These are phyloP conservation scores for Protomyces inouyei DNA, from an alignment of 1,139 yeast genomes.

Conservation along the genomic window DNA sequence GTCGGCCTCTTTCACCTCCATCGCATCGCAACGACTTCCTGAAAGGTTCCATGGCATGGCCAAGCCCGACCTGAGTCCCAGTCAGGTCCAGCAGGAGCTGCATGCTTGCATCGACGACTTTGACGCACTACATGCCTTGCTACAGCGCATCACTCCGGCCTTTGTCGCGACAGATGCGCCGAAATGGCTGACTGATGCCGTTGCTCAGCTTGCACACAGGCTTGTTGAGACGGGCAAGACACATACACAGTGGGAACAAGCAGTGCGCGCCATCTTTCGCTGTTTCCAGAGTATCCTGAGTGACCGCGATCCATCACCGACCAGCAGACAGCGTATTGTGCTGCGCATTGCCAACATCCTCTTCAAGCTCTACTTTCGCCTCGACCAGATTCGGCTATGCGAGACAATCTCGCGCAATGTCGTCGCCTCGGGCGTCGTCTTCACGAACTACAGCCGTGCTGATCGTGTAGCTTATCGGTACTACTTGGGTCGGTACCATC, in stretches of 20 bases:
- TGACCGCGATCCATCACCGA: neutral
- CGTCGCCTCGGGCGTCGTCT: conserved; percentile 35
- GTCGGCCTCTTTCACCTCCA: neutral
- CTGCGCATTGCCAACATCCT: conserved; percentile 28
- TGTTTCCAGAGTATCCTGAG: neutral
- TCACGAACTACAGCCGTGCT: conserved; percentile 42
- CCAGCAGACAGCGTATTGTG: conserved; percentile 11
- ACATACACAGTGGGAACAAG: neutral
- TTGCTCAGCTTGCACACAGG: neutral
- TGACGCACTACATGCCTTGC: neutral
- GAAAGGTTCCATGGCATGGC: neutral
- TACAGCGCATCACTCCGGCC: neutral
- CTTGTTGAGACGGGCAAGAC: neutral
- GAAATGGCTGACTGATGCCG: neutral
- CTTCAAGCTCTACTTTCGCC: conserved; percentile 28
- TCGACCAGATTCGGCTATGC: conserved; percentile 28
- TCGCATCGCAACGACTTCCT: neutral
- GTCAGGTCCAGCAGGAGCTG: neutral
- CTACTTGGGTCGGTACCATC: conserved; percentile 60
- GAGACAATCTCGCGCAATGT: conserved; percentile 28
- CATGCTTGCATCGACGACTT: neutral
- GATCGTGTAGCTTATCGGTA: conserved; percentile 64
- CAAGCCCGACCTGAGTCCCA: neutral
- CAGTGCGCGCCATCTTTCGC: neutral
- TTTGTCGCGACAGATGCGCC: neutral